Percentiles rank a stretch among this genome's conserved stretches.
phyloP scores from a whole-genome alignment of 441 rosid genomes.

The Metrosideros polymorpha region DNA sequence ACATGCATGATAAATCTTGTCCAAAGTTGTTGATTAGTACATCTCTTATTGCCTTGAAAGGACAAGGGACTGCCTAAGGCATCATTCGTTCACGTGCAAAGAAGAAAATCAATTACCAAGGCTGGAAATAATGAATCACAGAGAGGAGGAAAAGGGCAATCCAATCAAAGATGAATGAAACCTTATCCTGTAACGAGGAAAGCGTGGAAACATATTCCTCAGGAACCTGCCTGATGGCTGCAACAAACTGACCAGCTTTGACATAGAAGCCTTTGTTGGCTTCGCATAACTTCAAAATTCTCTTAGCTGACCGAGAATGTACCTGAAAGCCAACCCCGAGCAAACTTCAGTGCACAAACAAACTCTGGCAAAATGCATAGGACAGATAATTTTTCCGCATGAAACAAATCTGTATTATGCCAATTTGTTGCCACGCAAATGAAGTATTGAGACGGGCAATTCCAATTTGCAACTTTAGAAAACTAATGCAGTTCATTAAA shows the following conservation, averaged over 20 bases:
- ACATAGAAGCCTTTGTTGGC: conserved; percentile 76
- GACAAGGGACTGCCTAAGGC: conserved; percentile 68
- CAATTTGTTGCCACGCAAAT: not conserved
- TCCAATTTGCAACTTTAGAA: not conserved
- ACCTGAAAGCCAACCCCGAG: conserved; percentile 25
- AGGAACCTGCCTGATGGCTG: conserved; percentile 70
- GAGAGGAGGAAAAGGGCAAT: not conserved
- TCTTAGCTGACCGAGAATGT: conserved; percentile 72
- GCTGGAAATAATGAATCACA: not conserved
- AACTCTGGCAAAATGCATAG: not conserved
- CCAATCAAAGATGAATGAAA: not conserved
- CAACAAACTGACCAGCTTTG: conserved; percentile 92
- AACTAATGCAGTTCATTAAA: not conserved
- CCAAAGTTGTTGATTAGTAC: conserved; percentile 50
- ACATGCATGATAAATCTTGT: conserved; percentile 49
- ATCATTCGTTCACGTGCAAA: conserved; percentile 1
- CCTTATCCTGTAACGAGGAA: conserved; percentile 82
- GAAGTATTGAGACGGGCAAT: not conserved
- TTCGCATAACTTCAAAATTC: conserved; percentile 64
- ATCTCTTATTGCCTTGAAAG: conserved; percentile 53
- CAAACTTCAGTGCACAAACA: not conserved
- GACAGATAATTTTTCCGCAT: not conserved
- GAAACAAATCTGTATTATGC: not conserved
- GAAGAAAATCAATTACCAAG: conserved; percentile 6
- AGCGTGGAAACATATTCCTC: conserved; percentile 59